These are phyloP conservation scores for Cytospora piceae DNA, from an alignment of 2,329 filamentous ascomycete genomes.

Conservation along the genomic window DNA sequence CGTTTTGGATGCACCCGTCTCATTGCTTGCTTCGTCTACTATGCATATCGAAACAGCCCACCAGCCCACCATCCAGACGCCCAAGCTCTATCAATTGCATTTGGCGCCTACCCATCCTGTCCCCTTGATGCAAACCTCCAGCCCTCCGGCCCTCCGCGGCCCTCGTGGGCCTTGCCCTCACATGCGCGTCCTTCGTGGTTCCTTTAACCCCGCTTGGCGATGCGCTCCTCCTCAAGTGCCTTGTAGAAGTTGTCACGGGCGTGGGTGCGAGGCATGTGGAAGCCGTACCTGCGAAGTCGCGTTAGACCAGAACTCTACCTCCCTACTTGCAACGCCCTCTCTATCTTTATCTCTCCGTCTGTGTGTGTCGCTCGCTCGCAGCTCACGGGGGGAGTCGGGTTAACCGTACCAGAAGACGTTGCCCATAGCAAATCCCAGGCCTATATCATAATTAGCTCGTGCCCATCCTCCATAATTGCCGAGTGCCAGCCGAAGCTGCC, in stretches of 20 bases:
- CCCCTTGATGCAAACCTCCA: slow-evolving; percentile 22
- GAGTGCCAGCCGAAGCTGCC: not conserved
- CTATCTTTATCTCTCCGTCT: not conserved
- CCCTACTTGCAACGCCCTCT: not conserved
- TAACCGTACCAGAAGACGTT: slow-evolving; percentile 60
- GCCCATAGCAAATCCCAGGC: slow-evolving; percentile 58
- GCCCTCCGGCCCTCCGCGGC: not conserved
- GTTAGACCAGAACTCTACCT: slow-evolving; percentile 10
- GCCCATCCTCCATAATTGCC: not conserved
- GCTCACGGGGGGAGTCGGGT: not conserved
- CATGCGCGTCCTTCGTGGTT: not conserved
- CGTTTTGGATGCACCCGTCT: slow-evolving; percentile 18
- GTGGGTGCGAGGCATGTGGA: slow-evolving; percentile 62
- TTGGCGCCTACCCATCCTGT: slow-evolving; percentile 2
- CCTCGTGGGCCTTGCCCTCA: not conserved
- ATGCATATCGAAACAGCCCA: slow-evolving; percentile 34
- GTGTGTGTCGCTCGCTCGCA: not conserved
- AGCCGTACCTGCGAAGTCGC: slow-evolving; percentile 57
- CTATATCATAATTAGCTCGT: slow-evolving; percentile 46
- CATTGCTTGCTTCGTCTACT: slow-evolving; percentile 38
- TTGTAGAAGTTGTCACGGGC: slow-evolving; percentile 62
- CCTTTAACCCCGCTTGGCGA: slow-evolving; percentile 38
- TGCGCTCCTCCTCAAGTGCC: slow-evolving; percentile 61
- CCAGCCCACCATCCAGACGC: not conserved
- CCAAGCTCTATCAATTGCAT: slow-evolving; percentile 23